Conservation (phyloP, 1,284 basidiomycete species). For the Microbotryum lychnidis-dioicae region DNA sequence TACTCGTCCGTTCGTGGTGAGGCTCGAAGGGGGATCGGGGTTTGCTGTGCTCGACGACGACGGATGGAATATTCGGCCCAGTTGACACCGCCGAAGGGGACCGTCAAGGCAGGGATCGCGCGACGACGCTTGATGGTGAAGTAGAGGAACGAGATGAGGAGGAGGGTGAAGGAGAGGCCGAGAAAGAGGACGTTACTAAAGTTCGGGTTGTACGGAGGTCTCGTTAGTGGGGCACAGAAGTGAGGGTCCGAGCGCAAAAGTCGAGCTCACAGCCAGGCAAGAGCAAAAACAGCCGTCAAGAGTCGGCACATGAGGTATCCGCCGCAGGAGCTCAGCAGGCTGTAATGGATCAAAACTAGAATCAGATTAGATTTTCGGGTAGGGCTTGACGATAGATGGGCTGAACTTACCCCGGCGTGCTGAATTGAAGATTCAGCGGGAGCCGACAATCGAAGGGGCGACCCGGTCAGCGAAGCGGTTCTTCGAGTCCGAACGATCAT, state of each 20-base stretch:
- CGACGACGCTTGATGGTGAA: conserved; percentile 22
- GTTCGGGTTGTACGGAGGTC: no score
- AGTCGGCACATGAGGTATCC: conserved; percentile 21
- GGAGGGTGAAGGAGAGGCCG: conserved; percentile 13
- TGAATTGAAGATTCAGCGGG: no score
- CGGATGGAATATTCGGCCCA: conserved; percentile 25
- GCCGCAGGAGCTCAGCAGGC: conserved; percentile 21
- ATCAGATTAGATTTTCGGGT: no score
- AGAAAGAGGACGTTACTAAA: conserved; percentile 15
- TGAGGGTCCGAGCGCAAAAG: not conserved
- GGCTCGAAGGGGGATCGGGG: no score
- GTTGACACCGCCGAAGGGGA: conserved; percentile 24
- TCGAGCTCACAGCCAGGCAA: conserved; percentile 12
- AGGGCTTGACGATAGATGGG: no score
- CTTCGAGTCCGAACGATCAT: no score
- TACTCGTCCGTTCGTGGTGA: no score
- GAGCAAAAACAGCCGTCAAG: conserved; percentile 15
- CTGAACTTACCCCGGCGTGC: no score
- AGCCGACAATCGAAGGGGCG: no score
- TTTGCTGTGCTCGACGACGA: conserved; percentile 4
- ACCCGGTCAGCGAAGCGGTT: no score
- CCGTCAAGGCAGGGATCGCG: conserved; percentile 13
- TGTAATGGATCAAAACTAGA: not conserved
- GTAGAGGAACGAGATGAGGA: conserved; percentile 27
- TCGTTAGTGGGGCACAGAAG: not conserved